Base-by-base conservation (phyloP, 2,329 filamentous ascomycete genomes). In the Penicillium sp. region DNA sequence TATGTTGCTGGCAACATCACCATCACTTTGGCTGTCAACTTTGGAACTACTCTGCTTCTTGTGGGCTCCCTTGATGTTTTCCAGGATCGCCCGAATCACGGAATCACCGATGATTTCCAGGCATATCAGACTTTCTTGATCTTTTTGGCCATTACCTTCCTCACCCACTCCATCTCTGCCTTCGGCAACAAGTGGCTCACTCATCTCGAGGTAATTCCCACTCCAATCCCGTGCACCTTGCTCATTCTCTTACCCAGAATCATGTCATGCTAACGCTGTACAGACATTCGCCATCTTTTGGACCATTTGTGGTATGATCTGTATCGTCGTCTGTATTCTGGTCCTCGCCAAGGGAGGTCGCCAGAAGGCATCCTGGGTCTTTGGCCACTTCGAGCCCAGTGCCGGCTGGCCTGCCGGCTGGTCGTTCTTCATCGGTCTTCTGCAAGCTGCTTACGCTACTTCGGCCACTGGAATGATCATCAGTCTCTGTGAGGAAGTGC, bases 1-100 rank as follows among this genome's bases (percentile, higher is more conserved):
- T 91, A 89, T 68, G 82, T 90, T 23, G 85, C 91, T 51, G 89
- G 89, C 58, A 91, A 91, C 75, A 88, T 91, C 70, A 90, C 87
- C 58, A 92, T 88, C 45, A 88, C 86, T 0, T 76, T 89, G 0
- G 85, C 89, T 14, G 87, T 87, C 1, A 89, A 89, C 68, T 89
- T 92, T 64, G 89, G 87, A 70, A 81, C 79, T 26, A 75, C 80
- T 3, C 70, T 81, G 29, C 81, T 83, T 67, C 67, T 83, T 52
- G 70, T 80, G 56, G 79, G 75, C 31, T 83, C 80, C 61, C 76
- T 83, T 69, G 81, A 83, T 62, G 75, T 83, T 56, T 83, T 81
- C 65, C 75, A 79, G 55, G 70, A 70, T 51, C 71, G 70, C 23
- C 70, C 73, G n/a, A 79, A 77, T 23, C 72, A 75, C 29, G 75